Evolutionary conservation across 495 filamentous ascomycete genomes (phyloP).

Genomic region (Achaetomiella virescens): DNA sequence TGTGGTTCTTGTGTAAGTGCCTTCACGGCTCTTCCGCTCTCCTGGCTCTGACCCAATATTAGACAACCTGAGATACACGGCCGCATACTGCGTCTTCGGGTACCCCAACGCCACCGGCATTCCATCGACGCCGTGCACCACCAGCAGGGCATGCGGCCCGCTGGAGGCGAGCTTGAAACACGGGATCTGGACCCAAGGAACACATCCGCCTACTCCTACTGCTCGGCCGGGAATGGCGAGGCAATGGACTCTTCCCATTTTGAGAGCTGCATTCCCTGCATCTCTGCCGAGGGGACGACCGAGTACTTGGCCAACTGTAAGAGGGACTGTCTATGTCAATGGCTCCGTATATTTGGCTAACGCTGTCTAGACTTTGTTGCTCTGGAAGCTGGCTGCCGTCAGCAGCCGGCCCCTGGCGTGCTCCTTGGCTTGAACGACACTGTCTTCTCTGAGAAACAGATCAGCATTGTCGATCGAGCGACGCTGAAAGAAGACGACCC

Average conservation of each 20-base stretch:
- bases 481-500: slow-evolving; percentile 10
- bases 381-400: slow-evolving; percentile 44
- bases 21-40: background rate
- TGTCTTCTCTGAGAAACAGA: slow-evolving; percentile 37
- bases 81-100: slow-evolving; percentile 41
- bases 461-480: slow-evolving; percentile 39
- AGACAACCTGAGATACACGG: slow-evolving; percentile 44
- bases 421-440: slow-evolving; percentile 42
- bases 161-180: slow-evolving; percentile 28
- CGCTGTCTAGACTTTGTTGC: slow-evolving; percentile 34
- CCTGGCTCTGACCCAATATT: slow-evolving; percentile 5
- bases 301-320: slow-evolving; percentile 40
- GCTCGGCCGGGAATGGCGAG: slow-evolving; percentile 24
- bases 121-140: slow-evolving; percentile 37
- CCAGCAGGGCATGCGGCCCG: slow-evolving; percentile 35
- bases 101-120: slow-evolving; percentile 39
- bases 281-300: slow-evolving; percentile 31
- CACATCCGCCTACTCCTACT: slow-evolving; percentile 36
- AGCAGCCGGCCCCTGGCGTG: slow-evolving; percentile 38
- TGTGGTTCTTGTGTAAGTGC: slow-evolving; percentile 48
- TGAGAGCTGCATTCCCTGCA: slow-evolving; percentile 34
- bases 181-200: slow-evolving; percentile 27
- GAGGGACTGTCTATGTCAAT: background rate
- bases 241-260: slow-evolving; percentile 23
- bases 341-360: slow-evolving; percentile 13